Percentiles rank a stretch among this genome's conserved stretches.
phyloP scores from a whole-genome alignment of 208 protist species.

The Acanthamoeba castellanii region DNA sequence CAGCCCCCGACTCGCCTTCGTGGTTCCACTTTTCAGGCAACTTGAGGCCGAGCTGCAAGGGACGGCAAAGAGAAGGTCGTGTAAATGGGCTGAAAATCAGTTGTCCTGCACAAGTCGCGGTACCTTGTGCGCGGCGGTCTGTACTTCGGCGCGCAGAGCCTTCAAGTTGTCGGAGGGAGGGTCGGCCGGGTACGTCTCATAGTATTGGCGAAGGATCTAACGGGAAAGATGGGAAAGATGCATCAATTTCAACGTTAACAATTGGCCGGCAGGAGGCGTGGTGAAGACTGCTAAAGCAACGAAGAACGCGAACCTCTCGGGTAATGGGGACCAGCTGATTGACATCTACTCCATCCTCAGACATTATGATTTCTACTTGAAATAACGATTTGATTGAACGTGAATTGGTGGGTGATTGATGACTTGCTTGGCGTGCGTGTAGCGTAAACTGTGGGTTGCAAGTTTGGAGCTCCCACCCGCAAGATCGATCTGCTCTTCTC shows the following conservation, averaged over 20 bases:
- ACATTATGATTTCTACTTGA: neutral
- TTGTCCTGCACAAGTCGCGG: neutral
- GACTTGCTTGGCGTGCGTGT: neutral
- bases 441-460: too few relatives aligned
- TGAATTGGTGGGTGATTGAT: neutral
- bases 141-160: neutral
- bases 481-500: too few relatives aligned
- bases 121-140: neutral
- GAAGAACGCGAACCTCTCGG: neutral
- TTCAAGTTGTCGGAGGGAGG: neutral
- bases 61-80: too few relatives aligned
- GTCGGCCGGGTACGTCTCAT: conserved; percentile 9
- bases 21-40: conserved; percentile 5
- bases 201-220: neutral
- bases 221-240: neutral
- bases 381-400: neutral
- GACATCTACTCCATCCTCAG: neutral
- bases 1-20: neutral
- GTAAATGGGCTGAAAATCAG: neutral
- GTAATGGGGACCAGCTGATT: neutral
- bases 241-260: neutral
- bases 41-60: neutral
- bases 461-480: too few relatives aligned
- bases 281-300: too few relatives aligned
- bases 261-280: neutral